Conservation (phyloP, 1,139 yeast species). For the Meyerozyma sp. region DNA sequence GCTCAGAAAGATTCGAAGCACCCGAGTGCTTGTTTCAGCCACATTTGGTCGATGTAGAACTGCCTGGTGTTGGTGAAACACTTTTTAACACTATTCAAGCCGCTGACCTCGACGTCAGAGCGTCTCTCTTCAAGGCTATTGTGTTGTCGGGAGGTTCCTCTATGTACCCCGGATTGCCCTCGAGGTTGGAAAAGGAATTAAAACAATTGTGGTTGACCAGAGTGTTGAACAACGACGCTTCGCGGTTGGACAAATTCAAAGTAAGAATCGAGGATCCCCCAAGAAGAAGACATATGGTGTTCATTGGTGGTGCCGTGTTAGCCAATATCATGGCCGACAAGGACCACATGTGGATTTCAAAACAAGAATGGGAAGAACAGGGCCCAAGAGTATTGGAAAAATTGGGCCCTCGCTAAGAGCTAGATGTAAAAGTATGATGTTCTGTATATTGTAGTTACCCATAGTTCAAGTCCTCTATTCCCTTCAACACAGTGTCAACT, state of each 20-base stretch:
- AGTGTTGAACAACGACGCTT: constrained; percentile 82
- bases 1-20: constrained; percentile 95
- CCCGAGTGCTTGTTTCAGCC: constrained; percentile 99
- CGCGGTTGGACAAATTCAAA: constrained; percentile 85
- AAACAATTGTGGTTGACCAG: constrained; percentile 93
- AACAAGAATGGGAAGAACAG: constrained; percentile 96
- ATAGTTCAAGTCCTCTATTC: constrained; percentile 35
- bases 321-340: constrained; percentile 98
- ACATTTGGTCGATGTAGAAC: constrained; percentile 92
- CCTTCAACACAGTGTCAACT: constrained; percentile 37
- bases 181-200: constrained; percentile 90
- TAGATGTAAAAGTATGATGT: constrained; percentile 4
- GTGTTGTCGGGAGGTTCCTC: constrained; percentile 97
- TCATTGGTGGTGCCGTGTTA: constrained; percentile 96
- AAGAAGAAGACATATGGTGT: constrained; percentile 97
- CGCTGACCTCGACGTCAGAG: constrained; percentile 90
- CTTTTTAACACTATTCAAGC: constrained; percentile 88
- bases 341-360: constrained; percentile 96
- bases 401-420: constrained; percentile 79
- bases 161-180: constrained; percentile 98
- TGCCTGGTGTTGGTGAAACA: constrained; percentile 93
- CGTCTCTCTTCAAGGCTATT: constrained; percentile 84
- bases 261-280: constrained; percentile 99
- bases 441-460: constrained; percentile 14
- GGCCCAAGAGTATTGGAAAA: constrained; percentile 82